Evolutionary conservation across 2,329 filamentous ascomycete species (phyloP), one percentile per base, ranked within the genome.

Genomic region (Geosmithia morbida): DNA sequence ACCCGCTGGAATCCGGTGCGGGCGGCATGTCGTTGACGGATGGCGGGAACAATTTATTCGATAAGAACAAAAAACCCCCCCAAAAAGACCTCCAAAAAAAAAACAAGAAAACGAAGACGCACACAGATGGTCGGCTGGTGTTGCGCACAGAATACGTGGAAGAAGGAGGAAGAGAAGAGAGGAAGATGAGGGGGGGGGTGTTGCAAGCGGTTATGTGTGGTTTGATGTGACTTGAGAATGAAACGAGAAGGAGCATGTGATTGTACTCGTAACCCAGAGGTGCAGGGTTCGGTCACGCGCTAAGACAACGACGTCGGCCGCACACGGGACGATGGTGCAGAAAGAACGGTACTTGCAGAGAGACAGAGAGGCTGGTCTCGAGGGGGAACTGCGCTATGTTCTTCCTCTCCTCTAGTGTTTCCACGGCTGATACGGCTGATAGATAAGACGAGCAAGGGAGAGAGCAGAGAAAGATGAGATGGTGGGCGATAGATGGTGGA

Each of bases 161-260:
- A 37, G 33, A 37, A 7, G 14, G 14, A 37, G 33, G 3, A 16
- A 37, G 3, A 37, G 33, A 26, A 16, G 33, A 37, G 40, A 41
- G 45, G 33, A 37, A 20, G 43, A 8, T 44, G 17, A 18, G 41
- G 41, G 41, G 41, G 41, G 41, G 17, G 41, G 41, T n/a, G 41
- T 42, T 7, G 41, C n/a, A 26, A 7, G 41, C n/a, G 41, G 41
- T 42, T 22, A 22, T 42, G 10, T 42, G 41, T 18, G 41, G 41
- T 42, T 22, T 6, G 17, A 42, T 19, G 8, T n/a, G 17, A 42
- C 7, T 18, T 42, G 7, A 7, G 14, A 42, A 18, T 18, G 41
- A 19, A 42, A 50, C 51, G 55, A 51, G 29, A 6, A 43, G 56
- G 55, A 67, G 62, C 68, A 71, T 70, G 67, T 70, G 69, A 70